Percentiles rank a stretch among this genome's conserved stretches.
These are phyloP conservation scores for Bacidia rubella DNA, from an alignment of 495 filamentous ascomycete genomes.

Conservation along the genomic window DNA sequence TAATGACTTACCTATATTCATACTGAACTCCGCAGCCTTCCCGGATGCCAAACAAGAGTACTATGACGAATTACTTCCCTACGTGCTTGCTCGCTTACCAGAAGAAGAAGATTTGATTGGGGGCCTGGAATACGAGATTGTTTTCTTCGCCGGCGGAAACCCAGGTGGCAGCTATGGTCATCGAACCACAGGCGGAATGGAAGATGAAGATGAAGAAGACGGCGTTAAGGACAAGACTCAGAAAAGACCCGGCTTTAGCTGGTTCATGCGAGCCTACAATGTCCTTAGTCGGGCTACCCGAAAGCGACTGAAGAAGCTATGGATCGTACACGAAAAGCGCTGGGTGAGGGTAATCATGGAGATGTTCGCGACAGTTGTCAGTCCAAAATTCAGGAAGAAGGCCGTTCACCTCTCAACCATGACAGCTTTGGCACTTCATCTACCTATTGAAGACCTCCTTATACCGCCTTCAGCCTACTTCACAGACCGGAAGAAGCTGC, in stretches of 20 bases:
- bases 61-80: slow-evolving; percentile 42
- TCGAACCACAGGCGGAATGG: neutral
- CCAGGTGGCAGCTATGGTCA: slow-evolving; percentile 18
- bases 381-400: slow-evolving; percentile 44
- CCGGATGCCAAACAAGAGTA: slow-evolving; percentile 35
- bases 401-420: slow-evolving; percentile 38
- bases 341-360: slow-evolving; percentile 45
- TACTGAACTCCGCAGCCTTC: slow-evolving; percentile 42
- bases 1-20: slow-evolving; percentile 33
- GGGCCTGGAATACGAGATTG: slow-evolving; percentile 38
- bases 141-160: slow-evolving; percentile 41
- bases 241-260: slow-evolving; percentile 39
- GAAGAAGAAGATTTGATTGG: slow-evolving; percentile 38
- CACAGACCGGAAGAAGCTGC: slow-evolving; percentile 34
- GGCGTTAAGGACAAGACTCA: slow-evolving; percentile 26
- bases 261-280: slow-evolving; percentile 44
- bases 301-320: slow-evolving; percentile 39
- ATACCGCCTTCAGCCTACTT: slow-evolving; percentile 40
- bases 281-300: slow-evolving; percentile 37
- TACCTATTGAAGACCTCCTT: slow-evolving; percentile 35
- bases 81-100: slow-evolving; percentile 40
- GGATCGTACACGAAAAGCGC: slow-evolving; percentile 42
- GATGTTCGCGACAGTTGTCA: slow-evolving; percentile 41
- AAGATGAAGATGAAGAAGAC: slow-evolving; percentile 6
- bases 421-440: slow-evolving; percentile 30